Evolutionary conservation across 1,284 basidiomycete genomes (phyloP).

Genomic region (Leccinum griseonigrum): DNA sequence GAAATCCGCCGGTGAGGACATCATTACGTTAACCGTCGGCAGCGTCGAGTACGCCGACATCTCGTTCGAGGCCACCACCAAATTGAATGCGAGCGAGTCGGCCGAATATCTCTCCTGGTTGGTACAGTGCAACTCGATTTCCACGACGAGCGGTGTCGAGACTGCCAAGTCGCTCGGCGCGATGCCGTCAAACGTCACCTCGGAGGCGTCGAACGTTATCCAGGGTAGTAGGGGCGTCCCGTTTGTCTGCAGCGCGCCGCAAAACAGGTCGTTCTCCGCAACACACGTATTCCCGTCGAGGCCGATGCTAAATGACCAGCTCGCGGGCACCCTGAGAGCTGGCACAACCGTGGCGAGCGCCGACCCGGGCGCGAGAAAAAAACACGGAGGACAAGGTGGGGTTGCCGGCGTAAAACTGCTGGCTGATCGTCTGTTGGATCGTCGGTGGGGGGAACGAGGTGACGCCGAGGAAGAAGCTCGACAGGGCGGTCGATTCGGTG

Average conservation of each 20-base stretch:
- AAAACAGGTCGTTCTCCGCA: slow-evolving; percentile 53
- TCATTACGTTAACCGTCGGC: slow-evolving; percentile 63
- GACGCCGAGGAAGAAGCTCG: slow-evolving; percentile 60
- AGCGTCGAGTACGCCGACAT: slow-evolving; percentile 47
- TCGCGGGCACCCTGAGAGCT: slow-evolving; percentile 71
- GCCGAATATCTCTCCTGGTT: slow-evolving; percentile 66
- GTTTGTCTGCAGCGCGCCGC: slow-evolving; percentile 63
- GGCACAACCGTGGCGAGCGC: slow-evolving; percentile 54
- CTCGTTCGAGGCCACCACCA: slow-evolving; percentile 65
- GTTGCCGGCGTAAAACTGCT: slow-evolving; percentile 60
- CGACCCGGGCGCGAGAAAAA: slow-evolving; percentile 50
- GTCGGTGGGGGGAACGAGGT: slow-evolving; percentile 55
- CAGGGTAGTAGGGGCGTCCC: slow-evolving; percentile 73
- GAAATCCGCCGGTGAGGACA: slow-evolving; percentile 58
- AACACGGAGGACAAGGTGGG: slow-evolving; percentile 70
- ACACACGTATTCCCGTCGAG: slow-evolving; percentile 69
- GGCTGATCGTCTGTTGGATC: slow-evolving; percentile 52
- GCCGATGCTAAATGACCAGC: slow-evolving; percentile 92
- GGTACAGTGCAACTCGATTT: slow-evolving; percentile 61
- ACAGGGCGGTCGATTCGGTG: slow-evolving; percentile 44
- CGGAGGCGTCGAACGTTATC: slow-evolving; percentile 67
- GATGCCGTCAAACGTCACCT: slow-evolving; percentile 79
- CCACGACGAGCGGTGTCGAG: slow-evolving; percentile 40
- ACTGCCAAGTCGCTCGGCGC: slow-evolving; percentile 50
- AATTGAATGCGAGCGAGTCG: slow-evolving; percentile 47